Evolutionary conservation across 1,284 basidiomycete species (phyloP).

Genomic region (Microbotryomycetes sp.): DNA sequence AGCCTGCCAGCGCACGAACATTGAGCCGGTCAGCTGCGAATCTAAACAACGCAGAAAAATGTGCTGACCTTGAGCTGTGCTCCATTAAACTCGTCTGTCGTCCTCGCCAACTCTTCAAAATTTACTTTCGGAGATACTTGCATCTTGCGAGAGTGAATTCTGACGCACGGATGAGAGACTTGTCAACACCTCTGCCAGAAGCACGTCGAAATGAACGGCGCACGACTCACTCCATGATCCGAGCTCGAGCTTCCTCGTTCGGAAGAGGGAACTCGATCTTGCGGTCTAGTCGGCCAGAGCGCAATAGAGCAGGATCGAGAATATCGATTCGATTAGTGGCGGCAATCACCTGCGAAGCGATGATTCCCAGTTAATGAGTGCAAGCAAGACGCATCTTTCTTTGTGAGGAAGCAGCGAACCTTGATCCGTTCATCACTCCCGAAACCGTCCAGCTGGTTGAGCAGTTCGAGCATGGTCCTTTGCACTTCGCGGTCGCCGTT

Average conservation of each 20-base stretch:
- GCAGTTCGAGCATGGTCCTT: constrained; percentile 95
- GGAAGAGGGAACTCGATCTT: constrained; percentile 77
- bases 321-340: constrained; percentile 99
- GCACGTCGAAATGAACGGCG: background rate
- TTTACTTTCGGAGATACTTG: constrained; percentile 64
- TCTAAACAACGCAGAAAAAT: background rate
- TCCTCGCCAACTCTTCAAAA: constrained; percentile 65
- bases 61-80: constrained; percentile 49
- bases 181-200: background rate
- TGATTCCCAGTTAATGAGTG: constrained; percentile 7
- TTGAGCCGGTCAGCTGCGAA: background rate
- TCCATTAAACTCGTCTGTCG: constrained; percentile 70
- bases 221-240: constrained; percentile 52
- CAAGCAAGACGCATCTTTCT: background rate
- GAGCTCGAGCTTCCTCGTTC: constrained; percentile 62
- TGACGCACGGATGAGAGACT: background rate
- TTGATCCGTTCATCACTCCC: constrained; percentile 95
- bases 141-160: constrained; percentile 88
- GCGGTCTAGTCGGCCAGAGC: constrained; percentile 65
- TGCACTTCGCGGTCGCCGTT: constrained; percentile 98
- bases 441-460: constrained; percentile 78
- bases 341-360: constrained; percentile 73
- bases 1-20: background rate
- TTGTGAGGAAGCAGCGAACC: constrained; percentile 46
- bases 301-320: constrained; percentile 69